Base-by-base conservation (phyloP, 148 eudicot genomes). In the Vaccinium macrocarpon region DNA sequence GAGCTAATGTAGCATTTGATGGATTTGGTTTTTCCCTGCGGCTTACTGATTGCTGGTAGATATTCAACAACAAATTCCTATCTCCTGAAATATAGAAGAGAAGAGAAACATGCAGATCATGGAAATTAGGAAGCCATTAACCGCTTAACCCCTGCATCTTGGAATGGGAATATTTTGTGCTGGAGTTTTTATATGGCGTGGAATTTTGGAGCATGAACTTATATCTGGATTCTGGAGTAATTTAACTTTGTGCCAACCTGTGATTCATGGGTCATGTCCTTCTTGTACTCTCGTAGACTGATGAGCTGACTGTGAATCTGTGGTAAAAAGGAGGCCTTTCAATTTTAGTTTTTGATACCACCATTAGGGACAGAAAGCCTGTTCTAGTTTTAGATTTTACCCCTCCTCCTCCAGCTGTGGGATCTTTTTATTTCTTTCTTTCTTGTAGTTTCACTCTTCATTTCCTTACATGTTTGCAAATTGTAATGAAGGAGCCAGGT, bases 231-330 rank as follows among this genome's bases (percentile, higher is more conserved):
- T 35, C 38, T 35, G 38, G 38, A 56, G 14, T 38, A 38, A 50
- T 78, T 38, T 83, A 23, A 46, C 68, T n/a, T 27, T 49, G 25
- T 48, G 57, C 59, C 76, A 48, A 64, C 76, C 59, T 27, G 25
- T 49, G 70, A 59, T 64, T 59, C 55, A 64, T 49, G 50, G 42
- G 57, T 42, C 55, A 80, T 83, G 38, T 29, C 73, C 0, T 49
- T 71, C 72, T 19, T 84, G 57, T 84, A 29, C 83, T 48, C 29
- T 10, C 38, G 48, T 80, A 38, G 82, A 57, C 66, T 38, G 82
- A n/a, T 16, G 11, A 38, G 38, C 16, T 68, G 73, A 10, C 38
- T 27, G 35, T 23, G 73, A 27, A 25, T 25, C 70, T 10, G 6
- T 32, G 49, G 59, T 27, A 8, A 32, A 59, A n/a, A 46, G 15